Base-by-base conservation (phyloP, 257 asterid genomes). In the Ajuga chamaepitys region DNA sequence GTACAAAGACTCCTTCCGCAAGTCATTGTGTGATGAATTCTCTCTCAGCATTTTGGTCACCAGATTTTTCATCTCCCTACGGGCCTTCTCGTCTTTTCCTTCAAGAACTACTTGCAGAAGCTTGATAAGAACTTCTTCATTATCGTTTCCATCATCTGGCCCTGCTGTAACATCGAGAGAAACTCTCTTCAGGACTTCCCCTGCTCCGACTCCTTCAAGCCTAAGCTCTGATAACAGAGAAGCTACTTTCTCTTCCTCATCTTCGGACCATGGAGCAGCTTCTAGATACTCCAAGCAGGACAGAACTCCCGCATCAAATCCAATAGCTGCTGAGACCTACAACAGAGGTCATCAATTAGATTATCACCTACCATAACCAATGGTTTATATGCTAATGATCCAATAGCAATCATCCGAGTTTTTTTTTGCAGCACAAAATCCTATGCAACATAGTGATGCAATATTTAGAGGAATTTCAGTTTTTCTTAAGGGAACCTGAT, bases 181-280 rank as follows among this genome's bases (percentile, higher is more conserved):
- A 66, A 93, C 92, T 77, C 99, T 78, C 74, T 85, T 93, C 76
- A 93, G 74, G 58, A 93, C 99, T 67, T 89, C 97, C 41, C 86
- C 80, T 0, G 95, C 95, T 71, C 95, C 99, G 45, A 80, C 83
- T 1, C 96, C 96, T 68, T 93, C 95, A 7, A 93, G 95, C 10
- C 79, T 82, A 53, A 93, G 87, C 79, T 93, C 97, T 9, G 96
- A 87, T 71, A 93, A 66, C 12, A 93, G 76, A 6, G 96, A 80
- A 52, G 99, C 87, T 28, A 89, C 96, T 76, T 89, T 87, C 73
- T 89, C 95, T 64, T 93, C 99, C 64, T 93, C 99, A 12, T 93
- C 96, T 77, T 93, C 97, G 2, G 95, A 83, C 99, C 99, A 93
- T 4, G 99, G 99, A 61, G 96, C 95, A 34, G 97, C 97, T 80